Evolutionary conservation across 805 yeast genomes (phyloP).

Genomic region (Nakazawaea pomicola): DNA sequence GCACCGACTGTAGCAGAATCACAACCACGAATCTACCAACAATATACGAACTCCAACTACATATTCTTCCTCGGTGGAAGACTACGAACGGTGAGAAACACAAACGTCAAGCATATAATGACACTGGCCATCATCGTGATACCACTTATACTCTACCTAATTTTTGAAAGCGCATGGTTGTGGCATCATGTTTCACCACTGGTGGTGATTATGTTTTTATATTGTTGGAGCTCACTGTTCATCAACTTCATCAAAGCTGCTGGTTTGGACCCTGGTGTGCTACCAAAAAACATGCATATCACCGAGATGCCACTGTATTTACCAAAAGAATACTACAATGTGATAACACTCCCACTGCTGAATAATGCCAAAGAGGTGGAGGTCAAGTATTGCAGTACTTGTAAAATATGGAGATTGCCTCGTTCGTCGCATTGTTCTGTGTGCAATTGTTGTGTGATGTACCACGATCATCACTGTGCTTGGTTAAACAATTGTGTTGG

Average conservation of each 20-base stretch:
- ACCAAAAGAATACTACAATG: conserved; percentile 56
- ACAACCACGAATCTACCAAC: conserved; percentile 29
- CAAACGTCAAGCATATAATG: conserved; percentile 33
- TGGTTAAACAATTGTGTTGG: conserved; percentile 79
- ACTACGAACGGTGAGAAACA: conserved; percentile 36
- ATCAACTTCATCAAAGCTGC: conserved; percentile 49
- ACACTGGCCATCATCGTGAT: conserved; percentile 36
- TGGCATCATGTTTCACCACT: conserved; percentile 57
- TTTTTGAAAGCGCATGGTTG: conserved; percentile 45
- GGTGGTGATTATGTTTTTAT: conserved; percentile 49
- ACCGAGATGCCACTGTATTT: conserved; percentile 32
- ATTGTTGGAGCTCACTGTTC: conserved; percentile 49
- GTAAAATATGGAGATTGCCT: conserved; percentile 33
- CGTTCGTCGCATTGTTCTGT: conserved; percentile 36
- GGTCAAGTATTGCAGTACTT: conserved; percentile 45
- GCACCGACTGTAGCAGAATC: background rate
- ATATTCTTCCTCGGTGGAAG: conserved; percentile 66
- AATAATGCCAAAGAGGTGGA: conserved; percentile 25
- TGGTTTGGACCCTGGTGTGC: conserved; percentile 62
- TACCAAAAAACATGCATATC: conserved; percentile 64
- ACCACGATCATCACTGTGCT: conserved; percentile 59
- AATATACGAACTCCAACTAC: conserved; percentile 33
- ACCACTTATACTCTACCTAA: conserved; percentile 48
- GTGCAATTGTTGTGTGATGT: conserved; percentile 34
- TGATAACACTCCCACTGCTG: conserved; percentile 43